Base-by-base conservation (phyloP, 2,329 filamentous ascomycete species). In the Aspergillus jensenii region DNA sequence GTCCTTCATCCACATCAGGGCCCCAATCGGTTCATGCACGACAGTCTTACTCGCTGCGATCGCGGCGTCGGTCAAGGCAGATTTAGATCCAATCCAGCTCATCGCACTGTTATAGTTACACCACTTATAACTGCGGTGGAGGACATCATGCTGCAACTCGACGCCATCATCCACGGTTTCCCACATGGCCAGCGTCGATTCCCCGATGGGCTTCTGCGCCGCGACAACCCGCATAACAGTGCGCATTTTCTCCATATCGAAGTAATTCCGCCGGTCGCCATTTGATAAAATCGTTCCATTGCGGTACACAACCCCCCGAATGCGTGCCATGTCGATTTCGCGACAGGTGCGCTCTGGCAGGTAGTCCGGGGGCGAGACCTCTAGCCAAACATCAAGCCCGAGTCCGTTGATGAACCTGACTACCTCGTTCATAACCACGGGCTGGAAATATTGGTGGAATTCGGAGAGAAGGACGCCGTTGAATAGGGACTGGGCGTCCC, bases 1-100 rank as follows among this genome's bases (percentile, higher is more conserved):
- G 14, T 70, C 67, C 60, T 77, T 77, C 58, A 77, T 60, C 71
- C 71, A 77, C 63, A 71, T 71, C 51, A 77, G 66, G 2, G 75
- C 75, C 17, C 74, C 74, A 4, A 77, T 58, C 7, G 75, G 75
- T 52, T 75, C 67, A 14, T 59, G 52, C 9, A 43, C 31, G 17
- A 61, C 40, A 1, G 55, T 57, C 19, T 44, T 50, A 2, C 67
- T 62, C 17, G 56, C 56, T 8, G 68, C 64, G 4, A 60, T 31
- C 3, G 60, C 46, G 2, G 68, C 68, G 58, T 76, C 68, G 3
- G 56, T 64, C 37, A 76, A 48, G 1, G 74, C 70, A 35, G 61
- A 43, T 17, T 62, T 51, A 0, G 68, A 62, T 6, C 70, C 74
- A 43, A 76, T 74, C 72, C 72, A 77, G 37, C 64, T 67, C 9